phyloP scores from a whole-genome alignment of 495 filamentous ascomycete genomes.

The Penicillium steckii region DNA sequence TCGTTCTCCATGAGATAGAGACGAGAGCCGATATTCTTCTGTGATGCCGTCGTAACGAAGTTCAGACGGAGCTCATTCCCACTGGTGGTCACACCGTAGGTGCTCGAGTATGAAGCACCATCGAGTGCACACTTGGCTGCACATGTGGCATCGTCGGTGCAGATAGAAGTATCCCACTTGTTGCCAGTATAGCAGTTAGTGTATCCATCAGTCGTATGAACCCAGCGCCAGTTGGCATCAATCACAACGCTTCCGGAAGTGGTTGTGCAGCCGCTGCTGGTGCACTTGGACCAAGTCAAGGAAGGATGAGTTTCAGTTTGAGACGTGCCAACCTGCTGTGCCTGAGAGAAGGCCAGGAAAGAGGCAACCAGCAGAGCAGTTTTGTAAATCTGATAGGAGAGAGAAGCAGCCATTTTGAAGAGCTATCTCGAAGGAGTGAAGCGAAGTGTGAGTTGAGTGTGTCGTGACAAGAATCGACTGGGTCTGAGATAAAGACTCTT shows the following conservation, averaged over 20 bases:
- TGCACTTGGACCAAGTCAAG: constrained; percentile 57
- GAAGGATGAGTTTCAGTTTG: constrained; percentile 58
- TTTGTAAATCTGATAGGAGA: constrained; percentile 24
- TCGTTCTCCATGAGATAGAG: constrained; percentile 58
- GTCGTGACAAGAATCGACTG: not conserved
- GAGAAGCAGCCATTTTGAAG: constrained; percentile 15
- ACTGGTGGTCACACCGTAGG: constrained; percentile 55
- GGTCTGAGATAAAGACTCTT: not conserved
- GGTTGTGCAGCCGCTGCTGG: constrained; percentile 48
- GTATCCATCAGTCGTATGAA: constrained; percentile 49
- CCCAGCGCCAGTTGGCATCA: constrained; percentile 66
- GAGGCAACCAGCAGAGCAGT: constrained; percentile 20
- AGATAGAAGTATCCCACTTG: constrained; percentile 53
- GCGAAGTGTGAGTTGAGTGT: not conserved
- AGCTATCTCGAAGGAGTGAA: not conserved
- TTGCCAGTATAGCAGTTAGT: constrained; percentile 68
- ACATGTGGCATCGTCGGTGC: constrained; percentile 52
- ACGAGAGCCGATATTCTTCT: constrained; percentile 55
- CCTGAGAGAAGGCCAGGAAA: constrained; percentile 24
- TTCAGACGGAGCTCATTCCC: constrained; percentile 55
- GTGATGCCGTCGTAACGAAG: constrained; percentile 46
- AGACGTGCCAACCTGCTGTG: constrained; percentile 46
- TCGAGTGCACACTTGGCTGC: constrained; percentile 60
- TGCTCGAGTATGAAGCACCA: constrained; percentile 55
- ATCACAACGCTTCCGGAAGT: constrained; percentile 55